Base-by-base conservation (phyloP, 257 asterid species). In the Ocimum tenuiflorum region DNA sequence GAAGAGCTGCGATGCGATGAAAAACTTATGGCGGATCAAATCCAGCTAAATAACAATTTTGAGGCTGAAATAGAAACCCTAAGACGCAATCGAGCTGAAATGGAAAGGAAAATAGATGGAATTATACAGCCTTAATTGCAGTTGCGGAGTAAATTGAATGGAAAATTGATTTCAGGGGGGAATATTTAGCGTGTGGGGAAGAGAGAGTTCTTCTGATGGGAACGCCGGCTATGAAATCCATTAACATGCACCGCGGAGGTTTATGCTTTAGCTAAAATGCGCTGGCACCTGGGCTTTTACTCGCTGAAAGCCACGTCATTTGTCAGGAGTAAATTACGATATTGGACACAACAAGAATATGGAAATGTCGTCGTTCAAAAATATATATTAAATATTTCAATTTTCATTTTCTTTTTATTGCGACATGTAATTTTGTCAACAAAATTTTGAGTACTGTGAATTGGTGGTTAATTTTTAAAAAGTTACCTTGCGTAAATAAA, bases 51-150 rank as follows among this genome's bases (percentile, higher is more conserved):
- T 52, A 52, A 13, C 45, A 5, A 7, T 3, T 24, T 19, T 10
- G 3, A 6, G 8, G 39, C 36, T 38, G 60, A 57, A 51, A 23
- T 45, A 14, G 68, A 64, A 70, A 64, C 78, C 76, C 82, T 65
- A 69, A 58, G 62, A 38, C 39, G 63, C 42, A 67, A 63, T 45
- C 10, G 67, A 67, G 77, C 70, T 24, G 68, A 43, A 65, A 64
- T 59, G 42, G 49, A 72, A 47, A 29, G 53, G 29, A 31, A 50
- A 45, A 27, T 18, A 23, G 56, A 72, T 52, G 62, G 31, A 63
- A 23, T 15, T 22, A n/a, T 12, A 12, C 18, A 8, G 27, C 10
- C 39, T 14, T 54, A 2, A 31, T 20, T 46, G 35, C 39, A 65
- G 65, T 0, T 65, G 36, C 49, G n/a, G 63, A 45, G 55, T 22